A percentile compares a stretch with the other conserved stretches of the same genome.
These are phyloP conservation scores for Tetrahymena thermophila DNA, from an alignment of 73 alveolate genomes.

Conservation along the genomic window DNA sequence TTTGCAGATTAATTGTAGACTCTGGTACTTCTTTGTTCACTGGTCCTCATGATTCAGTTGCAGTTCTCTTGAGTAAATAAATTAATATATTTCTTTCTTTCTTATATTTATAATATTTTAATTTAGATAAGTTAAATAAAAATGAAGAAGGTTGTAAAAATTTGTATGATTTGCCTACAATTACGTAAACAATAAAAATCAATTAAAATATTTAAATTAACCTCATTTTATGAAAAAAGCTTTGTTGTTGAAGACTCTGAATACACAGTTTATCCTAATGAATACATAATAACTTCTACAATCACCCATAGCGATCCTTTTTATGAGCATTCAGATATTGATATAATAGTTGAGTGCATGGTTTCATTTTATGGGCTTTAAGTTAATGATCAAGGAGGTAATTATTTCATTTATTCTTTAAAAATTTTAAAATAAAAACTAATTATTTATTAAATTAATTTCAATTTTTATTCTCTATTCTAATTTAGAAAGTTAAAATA, in stretches of 20 bases:
- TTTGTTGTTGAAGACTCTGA: conserved; percentile 45
- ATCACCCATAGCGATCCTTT: conserved; percentile 17
- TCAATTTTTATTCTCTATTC: neutral
- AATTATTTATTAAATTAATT: neutral
- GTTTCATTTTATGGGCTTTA: neutral
- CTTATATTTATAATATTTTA: neutral
- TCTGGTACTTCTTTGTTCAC: conserved; percentile 51
- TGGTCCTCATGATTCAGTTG: conserved; percentile 42
- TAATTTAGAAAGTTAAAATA: conserved; percentile 15
- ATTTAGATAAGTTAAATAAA: neutral
- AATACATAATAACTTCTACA: conserved; percentile 45
- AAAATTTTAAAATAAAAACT: conserved; percentile 4
- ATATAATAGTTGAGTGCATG: conserved; percentile 23
- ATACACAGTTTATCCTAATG: conserved; percentile 29
- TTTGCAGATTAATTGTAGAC: conserved; percentile 43
- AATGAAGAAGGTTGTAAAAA: neutral
- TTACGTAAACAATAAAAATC: conserved; percentile 6
- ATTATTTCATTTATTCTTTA: neutral
- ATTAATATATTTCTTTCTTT: neutral
- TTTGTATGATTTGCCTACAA: neutral
- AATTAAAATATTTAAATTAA: conserved; percentile 13
- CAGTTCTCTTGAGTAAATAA: conserved; percentile 6
- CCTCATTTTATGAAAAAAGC: conserved; percentile 24
- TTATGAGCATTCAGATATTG: conserved; percentile 23
- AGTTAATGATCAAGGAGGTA: neutral